Percentiles rank a stretch among this genome's conserved stretches.
Evolutionary conservation across 768 basidiomycete genomes (phyloP).

Genomic region (Lactifluus subvellereus): DNA sequence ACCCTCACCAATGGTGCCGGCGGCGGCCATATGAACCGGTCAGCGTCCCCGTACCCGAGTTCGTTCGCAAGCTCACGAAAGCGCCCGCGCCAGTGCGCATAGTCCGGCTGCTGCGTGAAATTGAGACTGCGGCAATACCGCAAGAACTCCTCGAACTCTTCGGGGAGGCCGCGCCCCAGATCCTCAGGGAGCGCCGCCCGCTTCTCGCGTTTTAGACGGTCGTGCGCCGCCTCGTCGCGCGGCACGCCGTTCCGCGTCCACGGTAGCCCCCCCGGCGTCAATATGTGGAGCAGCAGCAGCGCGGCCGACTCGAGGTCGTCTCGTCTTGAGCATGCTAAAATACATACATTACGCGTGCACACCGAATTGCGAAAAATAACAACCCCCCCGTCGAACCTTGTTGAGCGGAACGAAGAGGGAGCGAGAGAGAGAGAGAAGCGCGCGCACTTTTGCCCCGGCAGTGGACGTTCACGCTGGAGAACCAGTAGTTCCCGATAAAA

Average conservation of each 20-base stretch:
- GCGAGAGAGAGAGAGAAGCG: neutral
- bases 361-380: neutral
- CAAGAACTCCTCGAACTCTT: conserved; percentile 71
- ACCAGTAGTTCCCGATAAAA: conserved; percentile 84
- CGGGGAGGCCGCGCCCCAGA: conserved; percentile 62
- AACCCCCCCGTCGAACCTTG: neutral
- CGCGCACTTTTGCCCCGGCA: conserved; percentile 63
- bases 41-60: conserved; percentile 50
- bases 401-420: neutral
- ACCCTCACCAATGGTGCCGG: conserved; percentile 27
- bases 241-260: conserved; percentile 83
- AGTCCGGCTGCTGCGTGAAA: conserved; percentile 67
- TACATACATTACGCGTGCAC: no score
- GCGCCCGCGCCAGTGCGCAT: conserved; percentile 55
- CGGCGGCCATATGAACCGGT: conserved; percentile 66
- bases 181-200: conserved; percentile 53
- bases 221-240: conserved; percentile 58
- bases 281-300: conserved; percentile 73
- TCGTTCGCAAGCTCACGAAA: conserved; percentile 59
- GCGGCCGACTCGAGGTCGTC: conserved; percentile 76
- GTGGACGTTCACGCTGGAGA: conserved; percentile 71
- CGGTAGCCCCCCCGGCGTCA: conserved; percentile 66
- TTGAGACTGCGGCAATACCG: conserved; percentile 63
- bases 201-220: conserved; percentile 60
- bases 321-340: conserved; percentile 65